Evolutionary conservation across 805 yeast genomes (phyloP), one percentile per base, ranked within the genome.

Genomic region (Metschnikowia picachoensis): DNA sequence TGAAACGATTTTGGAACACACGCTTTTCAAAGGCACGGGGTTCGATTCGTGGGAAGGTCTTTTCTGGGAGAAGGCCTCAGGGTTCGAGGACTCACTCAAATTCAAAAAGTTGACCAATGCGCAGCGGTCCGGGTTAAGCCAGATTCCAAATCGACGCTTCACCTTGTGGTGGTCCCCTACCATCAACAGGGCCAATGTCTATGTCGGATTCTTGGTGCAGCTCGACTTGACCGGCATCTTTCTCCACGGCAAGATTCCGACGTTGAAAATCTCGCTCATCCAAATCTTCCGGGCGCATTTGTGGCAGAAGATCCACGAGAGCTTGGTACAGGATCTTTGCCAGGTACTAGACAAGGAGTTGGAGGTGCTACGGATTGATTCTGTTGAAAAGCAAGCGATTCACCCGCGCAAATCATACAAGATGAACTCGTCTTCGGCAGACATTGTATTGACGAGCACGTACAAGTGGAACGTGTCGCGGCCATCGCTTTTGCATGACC

Each of bases 121-220:
- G 1, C 99, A 94, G 72, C 76, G 99, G 59, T 85, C 97, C 4
- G 99, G 99, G 62, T 76, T 94, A 53, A 87, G 95, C 60, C 99
- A 94, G 68, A 92, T 94, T 59, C 99, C 99, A 3, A 94, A 94
- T 62, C 83, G 99, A 63, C 78, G 99, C 38, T 94, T 94, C 62
- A 94, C 99, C 0, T 70, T 94, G 29, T 94, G 99, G 99, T 94
- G 99, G 99, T 90, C 97, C 0, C 99, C 99, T 6, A 94, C 99
- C 0, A 94, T 94, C 58, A 94, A 94, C 60, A 79, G 99, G 53
- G 99, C 99, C 6, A 94, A 94, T 60, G 98, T 94, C 25, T 94
- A 94, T 61, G 97, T 94, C 47, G 99, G 99, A 27, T 94, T 94
- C 70, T 74, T 91, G 60, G 99, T 94, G 28, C 99, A 94, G 63